Evolutionary conservation across 495 filamentous ascomycete species (phyloP), one percentile per base, ranked within the genome.

Genomic region (Hypoxylon crocopeplum): DNA sequence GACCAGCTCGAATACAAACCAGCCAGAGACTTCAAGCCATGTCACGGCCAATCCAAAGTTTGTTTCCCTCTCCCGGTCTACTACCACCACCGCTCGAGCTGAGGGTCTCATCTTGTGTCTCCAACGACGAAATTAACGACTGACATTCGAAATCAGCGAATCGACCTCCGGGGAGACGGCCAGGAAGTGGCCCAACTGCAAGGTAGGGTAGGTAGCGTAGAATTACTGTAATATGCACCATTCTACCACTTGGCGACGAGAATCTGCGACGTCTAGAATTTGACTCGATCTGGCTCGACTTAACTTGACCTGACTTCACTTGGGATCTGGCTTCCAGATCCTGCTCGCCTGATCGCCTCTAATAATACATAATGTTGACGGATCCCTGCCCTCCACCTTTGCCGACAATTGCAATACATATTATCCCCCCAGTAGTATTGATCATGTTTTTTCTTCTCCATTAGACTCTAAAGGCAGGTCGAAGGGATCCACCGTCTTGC

Each of bases 51-150:
- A 59, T 52, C 34, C 13, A 53, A 47, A 40, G 13, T 40, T 42
- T 53, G 27, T 47, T 42, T 38, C 27, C 32, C 22, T 8, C 24
- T 27, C 24, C 24, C 24, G 8, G 8, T 38, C 10, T n/a, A n/a
- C 34, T 13, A 38, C 34, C 13, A 13, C 4, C 32, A n/a, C n/a
- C 32, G 34, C 24, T 5, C 34, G 13, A 38, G 13, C 15, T 8
- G 13, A 13, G 8, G 34, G 7, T 13, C 13, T 13, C 32, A 34
- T n/a, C 45, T 33, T 25, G 11, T 38, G 12, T 37, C 48, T 60
- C 56, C 36, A 48, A 54, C 20, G 16, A 24, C 27, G 36, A 45
- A 27, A 37, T 46, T 53, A 53, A 51, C 36, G 25, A 42, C 27
- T 6, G 39, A 30, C 52, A 4, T 5, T 38, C 22, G 33, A 46